phyloP scores from a whole-genome alignment of 2,329 filamentous ascomycete genomes.

The Sclerotiophoma versabilis region DNA sequence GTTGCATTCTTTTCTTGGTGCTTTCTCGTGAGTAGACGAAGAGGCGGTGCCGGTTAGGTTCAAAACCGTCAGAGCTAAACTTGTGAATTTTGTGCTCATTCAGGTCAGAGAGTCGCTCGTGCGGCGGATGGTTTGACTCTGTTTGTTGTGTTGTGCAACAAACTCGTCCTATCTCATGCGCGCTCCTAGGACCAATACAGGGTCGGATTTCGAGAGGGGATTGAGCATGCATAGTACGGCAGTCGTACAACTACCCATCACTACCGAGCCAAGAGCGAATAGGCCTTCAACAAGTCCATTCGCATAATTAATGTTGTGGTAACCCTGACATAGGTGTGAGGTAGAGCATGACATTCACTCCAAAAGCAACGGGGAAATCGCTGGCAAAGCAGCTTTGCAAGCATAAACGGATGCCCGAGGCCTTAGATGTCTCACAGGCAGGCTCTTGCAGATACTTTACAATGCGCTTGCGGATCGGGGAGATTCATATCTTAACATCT shows the following conservation, averaged over 20 bases:
- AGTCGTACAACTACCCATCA: too few species aligned
- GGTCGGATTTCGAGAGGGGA: slow-evolving; percentile 22
- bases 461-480: neutral
- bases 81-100: slow-evolving; percentile 8
- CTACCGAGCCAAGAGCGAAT: too few species aligned
- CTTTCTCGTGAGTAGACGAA: slow-evolving; percentile 47
- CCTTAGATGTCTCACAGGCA: neutral
- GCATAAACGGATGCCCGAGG: too few species aligned
- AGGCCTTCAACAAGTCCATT: too few species aligned
- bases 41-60: slow-evolving; percentile 39
- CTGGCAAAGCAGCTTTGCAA: too few species aligned
- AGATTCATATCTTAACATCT: neutral
- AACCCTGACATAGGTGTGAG: too few species aligned
- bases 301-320: too few species aligned
- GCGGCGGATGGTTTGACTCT: slow-evolving; percentile 25
- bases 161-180: slow-evolving; percentile 39
- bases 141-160: slow-evolving; percentile 31
- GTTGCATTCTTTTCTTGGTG: slow-evolving; percentile 49
- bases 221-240: slow-evolving; percentile 31
- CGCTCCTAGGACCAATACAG: slow-evolving; percentile 25
- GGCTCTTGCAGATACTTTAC: neutral
- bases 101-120: slow-evolving; percentile 38
- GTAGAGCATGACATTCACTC: too few species aligned
- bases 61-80: neutral
- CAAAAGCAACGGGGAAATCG: too few species aligned